Evolutionary conservation across 805 yeast genomes (phyloP).

Genomic region (Grigorovia yakushimaensis): DNA sequence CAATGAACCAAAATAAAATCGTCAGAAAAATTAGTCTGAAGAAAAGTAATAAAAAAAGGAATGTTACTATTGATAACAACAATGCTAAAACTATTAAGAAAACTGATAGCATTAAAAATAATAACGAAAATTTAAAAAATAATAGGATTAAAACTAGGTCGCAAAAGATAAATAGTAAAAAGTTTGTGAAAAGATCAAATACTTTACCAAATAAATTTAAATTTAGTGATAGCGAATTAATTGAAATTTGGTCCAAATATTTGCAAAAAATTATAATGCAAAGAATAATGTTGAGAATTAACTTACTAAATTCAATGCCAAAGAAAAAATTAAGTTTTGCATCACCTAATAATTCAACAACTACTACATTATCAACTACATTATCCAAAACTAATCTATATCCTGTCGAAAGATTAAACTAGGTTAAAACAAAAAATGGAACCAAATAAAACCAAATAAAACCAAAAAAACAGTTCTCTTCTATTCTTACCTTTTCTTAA

Average conservation of each 20-base stretch:
- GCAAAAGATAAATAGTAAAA: not conserved
- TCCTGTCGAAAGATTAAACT: not conserved
- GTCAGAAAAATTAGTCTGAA: not conserved
- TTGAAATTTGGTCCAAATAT: constrained; percentile 28
- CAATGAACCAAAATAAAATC: not conserved
- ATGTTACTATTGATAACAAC: too few species aligned
- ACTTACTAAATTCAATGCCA: not conserved
- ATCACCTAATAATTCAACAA: not conserved
- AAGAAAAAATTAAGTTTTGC: not conserved
- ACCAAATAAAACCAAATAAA: not conserved
- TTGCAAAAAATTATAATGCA: constrained; percentile 25
- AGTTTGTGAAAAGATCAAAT: not conserved
- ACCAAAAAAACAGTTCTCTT: not conserved
- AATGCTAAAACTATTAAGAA: too few species aligned
- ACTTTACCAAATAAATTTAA: constrained; percentile 1
- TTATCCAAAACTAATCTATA: not conserved
- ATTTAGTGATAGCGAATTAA: not conserved
- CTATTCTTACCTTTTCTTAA: not conserved
- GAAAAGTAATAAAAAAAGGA: not conserved
- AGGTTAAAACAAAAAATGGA: not conserved
- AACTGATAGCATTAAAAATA: not conserved
- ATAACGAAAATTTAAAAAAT: not conserved
- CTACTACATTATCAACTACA: not conserved
- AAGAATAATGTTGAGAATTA: constrained; percentile 26
- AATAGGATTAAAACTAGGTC: not conserved